phyloP scores from a whole-genome alignment of 139 green algal species.

The Coelastrella sp. region DNA sequence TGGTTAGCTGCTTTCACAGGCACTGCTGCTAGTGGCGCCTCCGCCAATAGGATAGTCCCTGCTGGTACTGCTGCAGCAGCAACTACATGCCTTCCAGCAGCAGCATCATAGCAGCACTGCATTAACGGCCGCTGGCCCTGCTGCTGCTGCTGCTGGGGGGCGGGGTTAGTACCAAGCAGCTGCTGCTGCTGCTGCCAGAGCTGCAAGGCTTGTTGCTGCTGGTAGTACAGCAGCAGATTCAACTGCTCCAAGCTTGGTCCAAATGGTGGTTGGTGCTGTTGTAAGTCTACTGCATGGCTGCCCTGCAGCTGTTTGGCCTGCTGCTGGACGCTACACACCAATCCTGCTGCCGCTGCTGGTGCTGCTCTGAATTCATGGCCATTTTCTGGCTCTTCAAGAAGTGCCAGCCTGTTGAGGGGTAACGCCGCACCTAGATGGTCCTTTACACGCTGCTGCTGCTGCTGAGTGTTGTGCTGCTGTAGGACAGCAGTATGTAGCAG shows the following conservation, averaged over 20 bases:
- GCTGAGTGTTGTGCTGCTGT: too few species aligned
- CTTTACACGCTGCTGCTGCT: too few species aligned
- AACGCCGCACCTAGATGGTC: too few species aligned
- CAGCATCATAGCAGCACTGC: not conserved
- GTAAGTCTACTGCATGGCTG: not conserved
- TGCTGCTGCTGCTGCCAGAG: constrained; percentile 17
- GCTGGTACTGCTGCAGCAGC: constrained; percentile 1
- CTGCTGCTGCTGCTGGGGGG: constrained; percentile 16
- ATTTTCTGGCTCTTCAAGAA: not conserved
- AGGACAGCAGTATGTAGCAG: not conserved
- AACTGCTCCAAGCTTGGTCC: not conserved
- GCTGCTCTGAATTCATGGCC: too few species aligned
- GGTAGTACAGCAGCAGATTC: not conserved
- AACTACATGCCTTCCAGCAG: constrained; percentile 12
- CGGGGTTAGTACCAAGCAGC: not conserved
- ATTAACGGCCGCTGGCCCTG: too few species aligned
- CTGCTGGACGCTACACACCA: too few species aligned
- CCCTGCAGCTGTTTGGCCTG: constrained; percentile 8
- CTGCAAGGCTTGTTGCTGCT: not conserved
- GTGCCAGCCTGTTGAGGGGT: not conserved
- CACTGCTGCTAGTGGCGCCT: constrained; percentile 35
- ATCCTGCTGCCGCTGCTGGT: not conserved
- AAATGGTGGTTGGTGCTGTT: constrained; percentile 6
- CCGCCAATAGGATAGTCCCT: constrained; percentile 6
- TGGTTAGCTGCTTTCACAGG: not conserved